A percentile compares a stretch with the other conserved stretches of the same genome.
Evolutionary conservation across 495 filamentous ascomycete species (phyloP).

Genomic region (Baudoinia panamericana): DNA sequence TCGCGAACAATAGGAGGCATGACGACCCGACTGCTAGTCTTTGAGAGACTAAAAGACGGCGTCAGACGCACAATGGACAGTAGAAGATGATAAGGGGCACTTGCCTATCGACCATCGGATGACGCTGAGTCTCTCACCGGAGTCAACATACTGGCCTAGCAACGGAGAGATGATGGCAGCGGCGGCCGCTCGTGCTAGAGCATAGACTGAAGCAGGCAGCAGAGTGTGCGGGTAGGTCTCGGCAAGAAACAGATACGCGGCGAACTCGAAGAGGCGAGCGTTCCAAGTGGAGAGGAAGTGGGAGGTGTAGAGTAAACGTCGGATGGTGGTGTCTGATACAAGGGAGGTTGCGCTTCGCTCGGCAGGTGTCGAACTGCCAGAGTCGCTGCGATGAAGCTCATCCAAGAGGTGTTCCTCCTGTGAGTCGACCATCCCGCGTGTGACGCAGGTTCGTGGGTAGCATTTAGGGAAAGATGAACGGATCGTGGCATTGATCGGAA

Average conservation of each 20-base stretch:
- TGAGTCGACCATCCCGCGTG: too few relatives aligned
- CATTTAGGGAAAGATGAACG: too few relatives aligned
- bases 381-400: too few relatives aligned
- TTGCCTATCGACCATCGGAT: conserved; percentile 23
- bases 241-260: conserved; percentile 49
- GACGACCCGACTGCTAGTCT: conserved; percentile 16
- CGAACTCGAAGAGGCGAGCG: conserved; percentile 55
- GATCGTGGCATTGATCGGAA: too few relatives aligned
- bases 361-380: too few relatives aligned
- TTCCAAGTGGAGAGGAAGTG: conserved; percentile 63
- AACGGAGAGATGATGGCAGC: conserved; percentile 15
- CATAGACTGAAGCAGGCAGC: conserved; percentile 19
- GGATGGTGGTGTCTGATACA: too few relatives aligned
- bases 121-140: conserved; percentile 15
- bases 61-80: conserved; percentile 1
- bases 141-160: conserved; percentile 19
- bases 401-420: too few relatives aligned
- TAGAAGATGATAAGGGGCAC: background rate
- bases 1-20: conserved; percentile 12
- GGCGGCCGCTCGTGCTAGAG: conserved; percentile 27
- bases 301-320: conserved; percentile 46
- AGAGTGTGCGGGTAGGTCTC: conserved; percentile 26
- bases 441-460: too few relatives aligned
- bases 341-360: too few relatives aligned
- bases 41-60: conserved; percentile 6